These are phyloP conservation scores for Fusarium sp. DNA, from an alignment of 2,329 filamentous ascomycete species.

Conservation along the genomic window DNA sequence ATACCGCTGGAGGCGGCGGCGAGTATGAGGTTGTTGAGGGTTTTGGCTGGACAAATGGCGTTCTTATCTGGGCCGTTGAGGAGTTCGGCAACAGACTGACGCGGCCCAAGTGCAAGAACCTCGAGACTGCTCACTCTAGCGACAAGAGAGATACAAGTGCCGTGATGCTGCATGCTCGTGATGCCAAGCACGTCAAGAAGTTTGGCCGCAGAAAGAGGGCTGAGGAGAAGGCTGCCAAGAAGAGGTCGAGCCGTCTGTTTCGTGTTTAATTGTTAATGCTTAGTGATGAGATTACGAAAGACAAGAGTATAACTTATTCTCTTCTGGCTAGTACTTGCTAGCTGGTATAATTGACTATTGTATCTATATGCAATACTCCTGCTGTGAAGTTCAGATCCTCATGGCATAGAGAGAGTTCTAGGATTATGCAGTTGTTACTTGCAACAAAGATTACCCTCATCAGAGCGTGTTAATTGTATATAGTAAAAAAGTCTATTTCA, in stretches of 20 bases:
- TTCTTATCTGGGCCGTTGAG: constrained; percentile 75
- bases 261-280: constrained; percentile 3
- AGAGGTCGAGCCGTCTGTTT: constrained; percentile 35
- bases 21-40: constrained; percentile 79
- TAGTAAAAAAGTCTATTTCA: too few relatives aligned
- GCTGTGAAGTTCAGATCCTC: background rate
- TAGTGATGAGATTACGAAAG: constrained; percentile 8
- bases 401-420: too few relatives aligned
- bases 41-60: constrained; percentile 79
- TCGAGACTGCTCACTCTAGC: constrained; percentile 58
- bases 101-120: constrained; percentile 68
- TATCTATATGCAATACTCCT: background rate
- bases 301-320: constrained; percentile 7
- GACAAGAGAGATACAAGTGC: constrained; percentile 56
- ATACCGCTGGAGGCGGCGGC: constrained; percentile 73
- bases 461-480: too few relatives aligned
- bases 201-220: constrained; percentile 54
- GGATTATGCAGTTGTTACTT: too few relatives aligned
- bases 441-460: too few relatives aligned
- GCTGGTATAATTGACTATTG: background rate
- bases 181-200: constrained; percentile 63
- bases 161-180: constrained; percentile 61
- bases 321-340: constrained; percentile 6
- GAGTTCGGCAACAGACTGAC: constrained; percentile 68
- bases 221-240: constrained; percentile 27